Evolutionary conservation across 495 filamentous ascomycete species (phyloP), one percentile per base, ranked within the genome.

Genomic region (Lophiotrema nucula): DNA sequence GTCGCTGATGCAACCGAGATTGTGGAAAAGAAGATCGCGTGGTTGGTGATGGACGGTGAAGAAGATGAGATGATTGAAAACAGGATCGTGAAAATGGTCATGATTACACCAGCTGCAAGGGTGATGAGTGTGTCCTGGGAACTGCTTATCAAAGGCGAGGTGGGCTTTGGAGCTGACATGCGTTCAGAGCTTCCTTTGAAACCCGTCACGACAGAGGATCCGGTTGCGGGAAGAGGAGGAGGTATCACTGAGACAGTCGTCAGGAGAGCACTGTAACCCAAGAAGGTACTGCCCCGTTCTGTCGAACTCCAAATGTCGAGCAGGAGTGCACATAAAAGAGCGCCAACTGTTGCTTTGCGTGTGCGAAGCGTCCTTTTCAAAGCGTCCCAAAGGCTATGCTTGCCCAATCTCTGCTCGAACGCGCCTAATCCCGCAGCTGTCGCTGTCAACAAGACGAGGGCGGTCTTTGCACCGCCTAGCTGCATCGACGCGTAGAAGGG

Each of bases 401-500:
- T 67, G 26, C 52, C 45, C 19, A 44, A 49, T 23, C 54, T 57
- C 39, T 64, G 56, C 15, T 69, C 67, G 16, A 68, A 43, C n/a
- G 46, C 41, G 10, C 64, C 60, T 3, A 78, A 44, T 28, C 66
- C 67, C 1, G 77, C 73, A 24, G 76, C 75, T 2, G 74, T 53
- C 42, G 75, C 73, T 37, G 77, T 68, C 33, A 82, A 67, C 28
- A 84, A 58, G 3, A 76, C 53, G 26, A 84, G 72, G 6, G 78
- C 77, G 10, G 79, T 77, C 24, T 79, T 67, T 50, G 78, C 72
- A 4, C 77, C 81, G 21, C 83, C 83, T 18, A 85, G 66, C 31
- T 82, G 77, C 61, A 82, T 67, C 0, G 78, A 63, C 19, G 82
- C 80, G 57, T 81, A 84, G 54, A 82, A 78, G 0, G 83, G 83